phyloP scores from a whole-genome alignment of 176 grass and related monocot species.

The Zea mays region Zm-B73-REFERENCE-NAM-5.0 NC_050105.1:34123001-34123500 shows the following conservation, averaged over 20 bases:
- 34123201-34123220: background rate
- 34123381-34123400: background rate
- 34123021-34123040: background rate
- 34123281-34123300: background rate
- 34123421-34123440: background rate
- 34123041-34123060: background rate
- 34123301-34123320: background rate
- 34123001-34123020: background rate
- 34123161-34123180: background rate
- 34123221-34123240: background rate
- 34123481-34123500: no score
- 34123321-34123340: constrained; percentile 1
- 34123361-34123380: constrained; percentile 9
- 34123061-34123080: background rate
- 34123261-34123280: background rate
- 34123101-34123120: background rate
- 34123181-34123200: background rate
- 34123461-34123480: no score
- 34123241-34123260: constrained; percentile 1
- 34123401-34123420: background rate
- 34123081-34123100: background rate
- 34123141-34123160: background rate
- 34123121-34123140: background rate
- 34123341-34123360: background rate
- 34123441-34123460: no score